Base-by-base conservation (phyloP, 2,329 filamentous ascomycete species). In the Lachnellula subtilissima region DNA sequence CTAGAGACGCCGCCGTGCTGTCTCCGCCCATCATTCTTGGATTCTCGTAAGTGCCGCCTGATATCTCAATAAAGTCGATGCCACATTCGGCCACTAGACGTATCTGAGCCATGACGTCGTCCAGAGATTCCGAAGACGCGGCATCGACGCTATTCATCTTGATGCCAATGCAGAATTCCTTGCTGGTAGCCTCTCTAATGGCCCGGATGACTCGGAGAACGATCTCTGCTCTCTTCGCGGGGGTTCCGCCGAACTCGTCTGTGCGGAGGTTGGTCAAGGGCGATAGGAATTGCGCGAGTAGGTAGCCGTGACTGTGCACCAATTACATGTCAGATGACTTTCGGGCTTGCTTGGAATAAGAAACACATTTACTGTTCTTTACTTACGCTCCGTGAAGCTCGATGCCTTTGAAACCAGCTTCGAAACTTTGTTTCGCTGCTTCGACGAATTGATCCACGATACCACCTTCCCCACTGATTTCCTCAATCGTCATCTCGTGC, bases 281-380 rank as follows among this genome's bases (percentile, higher is more conserved):
- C 0, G 75, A 77, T 17, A 85, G 66, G 64, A 85, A 85, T 58
- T 83, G 78, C 6, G 77, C 73, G 0, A 85, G 68, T 2, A 86
- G 72, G 63, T 83, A 85, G 1, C 83, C 82, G 59, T 86, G 82
- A 0, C 28, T 32, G 7, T 28, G 25, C 6, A 22, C 22, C 22
- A 7, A 9, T 11, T 32, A 2, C 8, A 11, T 3, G 28, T 32
- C 28, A 32, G 28, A 11, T 32, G 28, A 32, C 28, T 32, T 9
- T 32, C 0, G 9, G 8, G 28, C 28, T 25, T 25, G 28, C 7
- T 3, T 28, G 28, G 9, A 28, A 28, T 2, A 9, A 28, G 28
- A 28, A 28, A 9, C 7, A 28, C 8, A 8, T 3, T 28, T 22
- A 22, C 22, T 3, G 4, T 28, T 28, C 7, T 28, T 9, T 28